A percentile compares a stretch with the other conserved stretches of the same genome.
phyloP scores from a whole-genome alignment of 2,329 filamentous ascomycete species.

The Ophiostoma quercus region DNA sequence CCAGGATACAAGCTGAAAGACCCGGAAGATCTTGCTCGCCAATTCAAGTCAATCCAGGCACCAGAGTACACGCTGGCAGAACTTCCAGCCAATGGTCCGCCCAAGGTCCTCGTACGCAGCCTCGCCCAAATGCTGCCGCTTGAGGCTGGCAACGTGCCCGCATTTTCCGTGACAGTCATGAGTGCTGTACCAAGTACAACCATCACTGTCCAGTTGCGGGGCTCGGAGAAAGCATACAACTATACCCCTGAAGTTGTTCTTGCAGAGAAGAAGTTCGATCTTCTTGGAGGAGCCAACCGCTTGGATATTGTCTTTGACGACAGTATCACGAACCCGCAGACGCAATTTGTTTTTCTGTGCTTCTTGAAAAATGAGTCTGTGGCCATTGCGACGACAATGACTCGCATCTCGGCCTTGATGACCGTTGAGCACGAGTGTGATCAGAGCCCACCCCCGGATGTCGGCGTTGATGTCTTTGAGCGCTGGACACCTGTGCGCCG shows the following conservation, averaged over 20 bases:
- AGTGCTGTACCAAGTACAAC: constrained; percentile 20
- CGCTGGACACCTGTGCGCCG: constrained; percentile 31
- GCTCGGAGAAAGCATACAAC: constrained; percentile 30
- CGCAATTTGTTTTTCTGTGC: constrained; percentile 30
- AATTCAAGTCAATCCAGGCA: constrained; percentile 21
- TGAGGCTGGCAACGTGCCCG: constrained; percentile 26
- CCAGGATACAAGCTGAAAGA: constrained; percentile 30
- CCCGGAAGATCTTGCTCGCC: constrained; percentile 26
- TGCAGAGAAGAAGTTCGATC: constrained; percentile 17
- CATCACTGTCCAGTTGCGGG: constrained; percentile 29
- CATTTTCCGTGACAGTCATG: constrained; percentile 26
- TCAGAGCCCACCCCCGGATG: constrained; percentile 27
- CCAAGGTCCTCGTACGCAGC: constrained; percentile 29
- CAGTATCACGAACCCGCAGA: constrained; percentile 27
- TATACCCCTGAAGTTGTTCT: constrained; percentile 30
- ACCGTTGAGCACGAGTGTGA: constrained; percentile 31
- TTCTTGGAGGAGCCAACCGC: neutral
- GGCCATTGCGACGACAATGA: constrained; percentile 27
- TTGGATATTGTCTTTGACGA: constrained; percentile 23
- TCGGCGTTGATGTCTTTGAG: constrained; percentile 31
- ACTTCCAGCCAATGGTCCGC: constrained; percentile 28
- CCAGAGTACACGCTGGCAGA: constrained; percentile 26
- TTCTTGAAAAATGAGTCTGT: constrained; percentile 30
- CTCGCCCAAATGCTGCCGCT: constrained; percentile 31
- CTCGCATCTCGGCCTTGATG: constrained; percentile 28